These are phyloP conservation scores for Apiospora phragmitis DNA, from an alignment of 2,329 filamentous ascomycete species.

Conservation along the genomic window DNA sequence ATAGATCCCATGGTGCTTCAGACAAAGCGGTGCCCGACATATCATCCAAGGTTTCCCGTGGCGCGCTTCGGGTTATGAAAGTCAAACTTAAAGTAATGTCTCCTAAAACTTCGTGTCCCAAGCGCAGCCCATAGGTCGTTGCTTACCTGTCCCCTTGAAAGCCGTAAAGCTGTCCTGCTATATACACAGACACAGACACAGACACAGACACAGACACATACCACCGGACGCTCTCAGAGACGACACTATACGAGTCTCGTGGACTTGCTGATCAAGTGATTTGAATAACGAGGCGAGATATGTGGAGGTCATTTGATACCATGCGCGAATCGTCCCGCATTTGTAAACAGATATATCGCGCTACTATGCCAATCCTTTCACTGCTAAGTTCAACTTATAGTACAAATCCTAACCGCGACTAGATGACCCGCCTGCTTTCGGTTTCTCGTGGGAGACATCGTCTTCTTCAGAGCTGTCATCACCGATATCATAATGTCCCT, in stretches of 20 bases:
- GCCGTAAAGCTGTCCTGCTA: neutral
- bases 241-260: no score
- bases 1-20: neutral
- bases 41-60: neutral
- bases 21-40: neutral
- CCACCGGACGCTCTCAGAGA: no score
- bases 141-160: neutral
- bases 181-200: no score
- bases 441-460: constrained; percentile 24
- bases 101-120: neutral
- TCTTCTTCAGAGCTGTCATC: constrained; percentile 57
- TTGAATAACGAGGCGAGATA: no score
- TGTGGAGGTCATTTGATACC: no score
- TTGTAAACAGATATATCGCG: neutral
- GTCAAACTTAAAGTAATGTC: neutral
- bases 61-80: neutral
- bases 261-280: no score
- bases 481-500: constrained; percentile 61
- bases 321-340: neutral
- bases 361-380: neutral
- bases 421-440: constrained; percentile 11
- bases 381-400: neutral
- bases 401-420: constrained; percentile 4
- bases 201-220: no score
- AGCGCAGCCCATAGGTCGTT: neutral